Percentiles rank a stretch among this genome's conserved stretches.
These are phyloP conservation scores for Aspergillus nanangensis DNA, from an alignment of 495 filamentous ascomycete species.

Conservation along the genomic window DNA sequence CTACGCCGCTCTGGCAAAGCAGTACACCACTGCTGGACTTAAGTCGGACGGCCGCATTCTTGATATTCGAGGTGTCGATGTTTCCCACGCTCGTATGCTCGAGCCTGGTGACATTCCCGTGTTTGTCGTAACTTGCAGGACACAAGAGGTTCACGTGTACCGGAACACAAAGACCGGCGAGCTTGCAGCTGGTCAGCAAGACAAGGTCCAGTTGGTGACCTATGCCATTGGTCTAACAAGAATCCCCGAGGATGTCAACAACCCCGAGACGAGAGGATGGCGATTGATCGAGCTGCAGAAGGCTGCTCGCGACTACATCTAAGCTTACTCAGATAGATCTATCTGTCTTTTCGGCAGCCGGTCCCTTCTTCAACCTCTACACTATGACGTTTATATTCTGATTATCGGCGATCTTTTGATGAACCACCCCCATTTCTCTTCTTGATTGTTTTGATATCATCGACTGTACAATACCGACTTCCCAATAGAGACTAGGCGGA, in stretches of 20 bases:
- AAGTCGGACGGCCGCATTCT: slow-evolving; percentile 92
- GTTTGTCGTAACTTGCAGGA: slow-evolving; percentile 92
- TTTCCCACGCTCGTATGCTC: slow-evolving; percentile 80
- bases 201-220: slow-evolving; percentile 95
- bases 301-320: slow-evolving; percentile 92
- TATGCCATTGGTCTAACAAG: slow-evolving; percentile 96
- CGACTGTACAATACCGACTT: slow-evolving; percentile 42
- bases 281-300: slow-evolving; percentile 97
- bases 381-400: slow-evolving; percentile 7
- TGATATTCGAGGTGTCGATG: slow-evolving; percentile 90
- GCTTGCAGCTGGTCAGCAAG: slow-evolving; percentile 97
- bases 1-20: slow-evolving; percentile 88
- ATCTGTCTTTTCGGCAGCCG: slow-evolving; percentile 2
- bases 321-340: slow-evolving; percentile 33
- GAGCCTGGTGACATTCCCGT: slow-evolving; percentile 98
- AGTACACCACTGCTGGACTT: slow-evolving; percentile 88
- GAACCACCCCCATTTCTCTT: slow-evolving; percentile 14
- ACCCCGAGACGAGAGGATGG: slow-evolving; percentile 95
- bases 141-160: slow-evolving; percentile 98
- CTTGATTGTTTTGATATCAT: slow-evolving; percentile 27
- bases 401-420: slow-evolving; percentile 12
- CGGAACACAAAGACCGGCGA: slow-evolving; percentile 82
- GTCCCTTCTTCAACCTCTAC: slow-evolving; percentile 6
- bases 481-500: slow-evolving; percentile 36
- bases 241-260: slow-evolving; percentile 90